Base-by-base conservation (phyloP, 805 yeast genomes). In the Cyberlindnera mrakii region DNA sequence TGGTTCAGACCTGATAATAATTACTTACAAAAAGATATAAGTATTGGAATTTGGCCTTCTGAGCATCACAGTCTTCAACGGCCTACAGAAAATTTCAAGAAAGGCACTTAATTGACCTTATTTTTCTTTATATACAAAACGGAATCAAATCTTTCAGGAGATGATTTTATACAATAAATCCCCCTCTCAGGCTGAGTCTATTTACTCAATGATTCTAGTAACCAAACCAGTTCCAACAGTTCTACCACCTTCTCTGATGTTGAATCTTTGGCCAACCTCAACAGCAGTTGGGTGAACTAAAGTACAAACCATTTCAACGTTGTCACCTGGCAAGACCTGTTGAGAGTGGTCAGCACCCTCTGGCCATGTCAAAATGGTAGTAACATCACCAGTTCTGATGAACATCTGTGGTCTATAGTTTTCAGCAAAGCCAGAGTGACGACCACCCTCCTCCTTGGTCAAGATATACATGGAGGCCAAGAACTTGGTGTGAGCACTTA, bases 221-320 rank as follows among this genome's bases (percentile, higher is more conserved):
- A 93, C 80, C 75, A 93, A 75, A 76, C 99, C 99, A 55, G 99
- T 93, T 71, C 96, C 99, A 55, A 93, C 97, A 54, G 99, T 93
- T 75, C 85, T 86, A 67, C 97, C 97, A 74, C 98, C 97, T 76
- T 93, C 99, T 82, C 99, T 93, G 68, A 93, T 78, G 82, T 93
- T 93, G 85, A 93, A 93, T 74, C 98, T 86, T 77, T 90, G 96
- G 68, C 95, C 95, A 60, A 84, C 82, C 77, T 93, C 99, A 52
- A 93, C 62, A 49, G 98, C 95, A 56, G 95, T 86, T 66, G 96
- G 93, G 73, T 79, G 86, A 52, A 85, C 82, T 64, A 91, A 76
- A 65, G 84, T 85, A 65, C 91, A 86, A 62, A 80, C 81, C 96
- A 93, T 87, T 77, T 93, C 99, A 52, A 89, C 79, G 71, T 93